Base-by-base conservation (phyloP, 2,329 filamentous ascomycete species). In the Simplicillium sp. region DNA sequence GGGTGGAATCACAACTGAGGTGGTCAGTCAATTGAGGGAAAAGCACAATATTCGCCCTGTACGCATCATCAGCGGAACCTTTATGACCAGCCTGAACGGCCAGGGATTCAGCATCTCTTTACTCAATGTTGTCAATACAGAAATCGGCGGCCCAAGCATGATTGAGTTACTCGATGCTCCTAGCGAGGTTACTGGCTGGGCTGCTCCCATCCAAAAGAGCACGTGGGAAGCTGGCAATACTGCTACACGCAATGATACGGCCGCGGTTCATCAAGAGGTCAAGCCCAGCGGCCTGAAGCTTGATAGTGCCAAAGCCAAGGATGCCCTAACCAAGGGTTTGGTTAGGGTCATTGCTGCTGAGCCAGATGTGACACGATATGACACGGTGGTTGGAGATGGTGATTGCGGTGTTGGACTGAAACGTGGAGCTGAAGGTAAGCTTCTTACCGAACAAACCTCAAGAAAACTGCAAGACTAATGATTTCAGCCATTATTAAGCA, bases 391-490 rank as follows among this genome's bases (percentile, higher is more conserved):
- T 17, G 88, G 88, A 34, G 88, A 95, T 55, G 88, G 88, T 36
- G 88, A 95, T 61, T 95, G 88, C 54, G 88, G 88, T 9, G 85
- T 87, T 43, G 87, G 87, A 5, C 68, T 95, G 46, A 87, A 87
- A 66, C 80, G 87, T 46, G 88, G 88, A 37, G 87, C 88, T n/a
- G 82, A 94, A 70, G 77, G 70, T 73, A 61, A 57, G 63, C 6
- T n/a, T 6, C 6, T 11, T 33, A n/a, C 7, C 34, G 16, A 36
- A 16, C 16, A 15, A n/a, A n/a, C 31, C 7, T 33, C 12, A n/a
- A 6, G 12, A 15, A 29, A 25, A 36, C 29, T 17, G 28, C 38
- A 15, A 15, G 8, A 32, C 53, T 60, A 40, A 60, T 48, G 18
- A 13, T 33, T 6, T 28, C 38, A 77, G 74, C 74, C 34, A 59